phyloP scores from a whole-genome alignment of 495 filamentous ascomycete genomes.

The Lophium mytilinum region DNA sequence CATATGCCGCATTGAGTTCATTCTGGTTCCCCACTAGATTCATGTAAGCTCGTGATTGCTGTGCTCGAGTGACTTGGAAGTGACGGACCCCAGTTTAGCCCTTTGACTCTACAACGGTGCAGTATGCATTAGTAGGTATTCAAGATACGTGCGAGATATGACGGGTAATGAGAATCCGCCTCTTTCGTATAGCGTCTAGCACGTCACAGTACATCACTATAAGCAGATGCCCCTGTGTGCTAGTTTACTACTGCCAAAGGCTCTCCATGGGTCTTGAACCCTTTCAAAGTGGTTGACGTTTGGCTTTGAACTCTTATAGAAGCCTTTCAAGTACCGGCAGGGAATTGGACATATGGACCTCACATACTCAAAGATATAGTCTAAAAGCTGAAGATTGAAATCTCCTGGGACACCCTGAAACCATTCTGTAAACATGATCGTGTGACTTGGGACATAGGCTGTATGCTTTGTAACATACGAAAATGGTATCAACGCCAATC shows the following conservation, averaged over 20 bases:
- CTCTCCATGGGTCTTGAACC: too few species aligned
- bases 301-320: too few species aligned
- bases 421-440: not conserved
- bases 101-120: constrained; percentile 19
- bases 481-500: constrained; percentile 31
- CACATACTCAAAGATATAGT: constrained; percentile 25
- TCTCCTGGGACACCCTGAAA: constrained; percentile 26
- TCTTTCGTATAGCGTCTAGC: too few species aligned
- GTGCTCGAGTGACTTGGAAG: not conserved
- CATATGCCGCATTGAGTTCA: constrained; percentile 35
- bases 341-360: too few species aligned
- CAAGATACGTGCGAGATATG: too few species aligned
- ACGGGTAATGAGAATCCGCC: too few species aligned
- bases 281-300: too few species aligned
- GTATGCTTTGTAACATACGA: constrained; percentile 18
- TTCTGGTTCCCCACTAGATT: constrained; percentile 33
- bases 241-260: too few species aligned
- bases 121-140: too few species aligned
- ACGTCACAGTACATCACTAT: too few species aligned
- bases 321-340: too few species aligned
- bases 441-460: not conserved
- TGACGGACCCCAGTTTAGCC: constrained; percentile 28
- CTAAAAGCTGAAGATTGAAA: constrained; percentile 33
- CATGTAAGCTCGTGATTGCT: not conserved
- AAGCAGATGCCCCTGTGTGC: too few species aligned